These are phyloP conservation scores for Lactarius hatsudake DNA, from an alignment of 768 basidiomycete species.

Conservation along the genomic window DNA sequence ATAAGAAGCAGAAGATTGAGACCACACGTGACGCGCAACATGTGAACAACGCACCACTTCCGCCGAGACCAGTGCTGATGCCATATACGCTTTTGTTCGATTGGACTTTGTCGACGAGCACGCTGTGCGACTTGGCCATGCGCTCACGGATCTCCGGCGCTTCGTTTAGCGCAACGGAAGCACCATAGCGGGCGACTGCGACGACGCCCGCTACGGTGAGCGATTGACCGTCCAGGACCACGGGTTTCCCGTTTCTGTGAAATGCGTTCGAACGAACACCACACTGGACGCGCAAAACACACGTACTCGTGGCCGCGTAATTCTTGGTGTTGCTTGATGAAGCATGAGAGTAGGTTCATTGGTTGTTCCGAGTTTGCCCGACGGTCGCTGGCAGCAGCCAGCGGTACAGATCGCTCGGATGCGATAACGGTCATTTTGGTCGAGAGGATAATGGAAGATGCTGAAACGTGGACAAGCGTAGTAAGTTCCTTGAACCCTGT, in stretches of 20 bases:
- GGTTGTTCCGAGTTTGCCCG: constrained; percentile 2
- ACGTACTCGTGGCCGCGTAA: constrained; percentile 63
- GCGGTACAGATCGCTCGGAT: background rate
- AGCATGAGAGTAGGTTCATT: constrained; percentile 49
- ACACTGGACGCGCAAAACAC: background rate
- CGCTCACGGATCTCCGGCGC: constrained; percentile 48
- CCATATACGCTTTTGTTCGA: constrained; percentile 77
- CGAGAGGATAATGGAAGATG: background rate
- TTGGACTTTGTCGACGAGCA: constrained; percentile 64
- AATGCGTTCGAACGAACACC: background rate
- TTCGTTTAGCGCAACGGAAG: constrained; percentile 49
- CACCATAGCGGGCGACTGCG: constrained; percentile 66
- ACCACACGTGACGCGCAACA: too few species aligned
- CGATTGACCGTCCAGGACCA: constrained; percentile 66
- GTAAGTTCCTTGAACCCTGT: background rate
- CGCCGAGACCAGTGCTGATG: constrained; percentile 83
- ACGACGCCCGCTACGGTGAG: constrained; percentile 75
- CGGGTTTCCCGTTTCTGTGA: constrained; percentile 60
- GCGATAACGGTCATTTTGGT: constrained; percentile 5
- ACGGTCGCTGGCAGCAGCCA: background rate
- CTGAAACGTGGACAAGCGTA: background rate
- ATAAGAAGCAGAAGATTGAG: too few species aligned
- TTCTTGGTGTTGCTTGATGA: constrained; percentile 57
- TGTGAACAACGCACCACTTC: constrained; percentile 49
- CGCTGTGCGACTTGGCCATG: constrained; percentile 57